Base-by-base conservation (phyloP, 768 basidiomycete species). In the Tulasnella sp. region DNA sequence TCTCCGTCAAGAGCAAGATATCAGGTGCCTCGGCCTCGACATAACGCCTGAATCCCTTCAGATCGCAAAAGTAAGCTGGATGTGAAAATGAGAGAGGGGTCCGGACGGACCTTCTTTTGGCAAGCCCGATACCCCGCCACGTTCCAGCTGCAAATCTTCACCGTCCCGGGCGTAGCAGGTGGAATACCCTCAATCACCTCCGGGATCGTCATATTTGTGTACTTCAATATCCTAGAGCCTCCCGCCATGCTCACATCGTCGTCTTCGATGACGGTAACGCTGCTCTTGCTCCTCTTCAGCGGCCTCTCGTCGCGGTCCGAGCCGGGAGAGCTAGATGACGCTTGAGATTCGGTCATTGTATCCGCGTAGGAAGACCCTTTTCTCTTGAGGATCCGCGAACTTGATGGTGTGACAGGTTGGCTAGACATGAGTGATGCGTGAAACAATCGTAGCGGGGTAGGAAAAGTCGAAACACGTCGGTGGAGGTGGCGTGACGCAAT, bases 21-120 rank as follows among this genome's bases (percentile, higher is more conserved):
- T 95, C 94, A 0, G 94, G 87, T 77, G 94, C 88, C 76, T 95
- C 94, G 1, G 92, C 92, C 75, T 91, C 88, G 37, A 94, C 83
- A 77, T 95, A 95, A 76, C 82, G 78, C 76, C 87, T 89, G 81
- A 95, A 93, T 0, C 93, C 93, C 89, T 91, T 62, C 16, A 32
- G n/a, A 63, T 34, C 36, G 26, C 7, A 29, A 42, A 63, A 11
- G 5, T 72, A 12, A 65, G 62, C 17, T 17, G 62, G 16, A 17
- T 19, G 26, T n/a, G 19, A 19, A 29, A 11, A 34, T 2, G 19
- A 67, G 47, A 68, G 22, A 35, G 44, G 9, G n/a, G 39, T 37
- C n/a, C 44, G 47, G 35, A 67, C 79, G 67, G 72, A 89, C 92
- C 86, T 95, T 94, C 80, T 89, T 94, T 75, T 88, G 84, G 72